phyloP scores from a whole-genome alignment of 257 asterid species.

The Misopates orontium region DNA sequence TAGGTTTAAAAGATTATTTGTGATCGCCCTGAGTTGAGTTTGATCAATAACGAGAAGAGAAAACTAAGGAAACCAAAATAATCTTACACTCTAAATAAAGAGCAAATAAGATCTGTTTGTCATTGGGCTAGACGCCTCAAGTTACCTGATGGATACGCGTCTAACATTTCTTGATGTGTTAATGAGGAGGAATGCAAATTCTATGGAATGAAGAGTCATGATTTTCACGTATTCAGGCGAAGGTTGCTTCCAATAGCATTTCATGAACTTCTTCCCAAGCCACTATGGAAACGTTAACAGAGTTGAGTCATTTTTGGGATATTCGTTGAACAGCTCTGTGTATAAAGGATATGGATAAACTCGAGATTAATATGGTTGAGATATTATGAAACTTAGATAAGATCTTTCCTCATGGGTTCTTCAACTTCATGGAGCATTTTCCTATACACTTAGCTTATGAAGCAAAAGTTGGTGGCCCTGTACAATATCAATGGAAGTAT shows the following conservation, averaged over 20 bases:
- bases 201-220: slow-evolving; percentile 6
- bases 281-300: not conserved
- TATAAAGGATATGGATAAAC: not conserved
- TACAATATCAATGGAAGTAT: slow-evolving; percentile 7
- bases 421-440: not conserved
- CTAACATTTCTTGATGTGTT: not conserved
- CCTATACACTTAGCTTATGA: not conserved
- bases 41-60: not conserved
- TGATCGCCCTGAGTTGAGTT: not conserved
- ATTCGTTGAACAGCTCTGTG: not conserved
- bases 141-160: slow-evolving; percentile 1
- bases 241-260: slow-evolving; percentile 3
- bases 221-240: slow-evolving; percentile 3
- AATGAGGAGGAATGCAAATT: not conserved
- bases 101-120: not conserved
- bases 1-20: not conserved
- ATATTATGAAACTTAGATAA: not conserved
- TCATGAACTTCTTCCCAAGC: not conserved
- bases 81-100: not conserved
- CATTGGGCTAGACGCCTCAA: not conserved
- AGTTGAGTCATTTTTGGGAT: not conserved
- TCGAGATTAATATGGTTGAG: not conserved
- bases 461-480: not conserved
- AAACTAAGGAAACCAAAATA: not conserved
- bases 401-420: not conserved